A percentile compares a stretch with the other conserved stretches of the same genome.
phyloP scores from a whole-genome alignment of 306 rosid genomes.

The Casuarina equisetifolia region DNA sequence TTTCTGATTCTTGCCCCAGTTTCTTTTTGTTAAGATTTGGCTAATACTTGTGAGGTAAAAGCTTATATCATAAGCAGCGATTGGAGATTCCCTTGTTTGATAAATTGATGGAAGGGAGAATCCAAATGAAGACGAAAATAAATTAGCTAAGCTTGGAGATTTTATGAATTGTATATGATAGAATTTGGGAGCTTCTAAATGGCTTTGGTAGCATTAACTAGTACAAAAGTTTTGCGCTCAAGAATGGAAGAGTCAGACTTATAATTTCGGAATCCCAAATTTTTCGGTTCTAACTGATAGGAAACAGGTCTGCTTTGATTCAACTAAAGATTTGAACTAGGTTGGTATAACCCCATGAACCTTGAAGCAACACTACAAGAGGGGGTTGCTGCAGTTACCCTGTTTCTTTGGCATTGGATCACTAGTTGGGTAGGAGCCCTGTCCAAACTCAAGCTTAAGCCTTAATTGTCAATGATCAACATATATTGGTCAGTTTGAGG shows the following conservation, averaged over 20 bases:
- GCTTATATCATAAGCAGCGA: not conserved
- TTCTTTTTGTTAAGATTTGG: not conserved
- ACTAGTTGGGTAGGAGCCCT: not conserved
- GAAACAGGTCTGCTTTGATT: not conserved
- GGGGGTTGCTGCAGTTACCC: not conserved
- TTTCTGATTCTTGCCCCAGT: not conserved
- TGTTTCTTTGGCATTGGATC: conserved; percentile 3
- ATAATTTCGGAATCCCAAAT: not conserved
- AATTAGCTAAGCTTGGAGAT: not conserved
- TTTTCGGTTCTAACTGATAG: not conserved
- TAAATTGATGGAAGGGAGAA: not conserved
- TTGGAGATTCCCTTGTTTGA: not conserved
- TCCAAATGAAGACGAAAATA: not conserved
- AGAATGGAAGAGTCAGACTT: not conserved
- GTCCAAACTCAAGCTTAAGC: not conserved
- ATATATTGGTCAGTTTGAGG: not conserved
- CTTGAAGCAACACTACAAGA: not conserved
- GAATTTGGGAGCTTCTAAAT: not conserved
- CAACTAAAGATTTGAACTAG: not conserved
- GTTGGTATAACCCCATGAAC: not conserved
- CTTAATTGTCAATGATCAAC: not conserved
- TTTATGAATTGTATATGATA: not conserved
- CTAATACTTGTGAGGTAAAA: not conserved
- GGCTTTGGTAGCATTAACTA: not conserved
- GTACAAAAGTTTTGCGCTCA: not conserved